Conservation (phyloP, 495 filamentous ascomycete species). For the Aspergillus asperescens region DNA sequence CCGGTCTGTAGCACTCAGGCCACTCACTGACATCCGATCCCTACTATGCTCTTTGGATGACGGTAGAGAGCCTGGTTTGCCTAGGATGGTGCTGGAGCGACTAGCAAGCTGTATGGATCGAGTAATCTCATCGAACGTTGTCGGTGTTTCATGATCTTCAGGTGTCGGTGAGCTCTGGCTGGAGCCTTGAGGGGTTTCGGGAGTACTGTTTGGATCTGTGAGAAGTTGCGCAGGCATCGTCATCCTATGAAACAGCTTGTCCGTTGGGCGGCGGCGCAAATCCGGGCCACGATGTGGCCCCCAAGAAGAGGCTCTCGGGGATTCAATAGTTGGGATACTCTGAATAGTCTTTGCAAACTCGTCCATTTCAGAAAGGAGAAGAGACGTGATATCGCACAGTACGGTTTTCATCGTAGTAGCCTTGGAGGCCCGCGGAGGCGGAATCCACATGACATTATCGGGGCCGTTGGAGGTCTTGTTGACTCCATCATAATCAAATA, state of each 20-base stretch:
- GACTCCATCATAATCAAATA: conserved; percentile 63
- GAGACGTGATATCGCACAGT: conserved; percentile 84
- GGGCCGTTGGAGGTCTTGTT: conserved; percentile 40
- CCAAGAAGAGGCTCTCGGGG: conserved; percentile 53
- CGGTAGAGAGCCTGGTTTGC: conserved; percentile 31
- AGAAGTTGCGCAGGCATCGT: conserved; percentile 67
- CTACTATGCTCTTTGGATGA: conserved; percentile 53
- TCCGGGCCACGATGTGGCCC: conserved; percentile 43
- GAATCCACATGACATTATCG: conserved; percentile 61
- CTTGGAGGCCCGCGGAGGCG: conserved; percentile 62
- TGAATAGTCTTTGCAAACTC: conserved; percentile 81
- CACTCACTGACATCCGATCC: conserved; percentile 77
- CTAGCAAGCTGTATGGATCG: conserved; percentile 42
- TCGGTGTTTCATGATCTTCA: conserved; percentile 52
- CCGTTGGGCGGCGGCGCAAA: conserved; percentile 41
- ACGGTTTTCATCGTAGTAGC: conserved; percentile 91
- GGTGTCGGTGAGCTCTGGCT: conserved; percentile 41
- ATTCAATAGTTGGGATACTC: conserved; percentile 71
- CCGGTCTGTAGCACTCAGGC: conserved; percentile 76
- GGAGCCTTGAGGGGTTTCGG: conserved; percentile 50
- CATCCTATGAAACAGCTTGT: conserved; percentile 58
- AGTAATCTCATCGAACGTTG: conserved; percentile 67
- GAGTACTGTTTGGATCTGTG: conserved; percentile 46
- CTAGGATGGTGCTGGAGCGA: conserved; percentile 29
- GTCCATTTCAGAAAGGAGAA: conserved; percentile 81